Evolutionary conservation across 2,329 filamentous ascomycete species (phyloP).

Genomic region (Metarhizium sp.): DNA sequence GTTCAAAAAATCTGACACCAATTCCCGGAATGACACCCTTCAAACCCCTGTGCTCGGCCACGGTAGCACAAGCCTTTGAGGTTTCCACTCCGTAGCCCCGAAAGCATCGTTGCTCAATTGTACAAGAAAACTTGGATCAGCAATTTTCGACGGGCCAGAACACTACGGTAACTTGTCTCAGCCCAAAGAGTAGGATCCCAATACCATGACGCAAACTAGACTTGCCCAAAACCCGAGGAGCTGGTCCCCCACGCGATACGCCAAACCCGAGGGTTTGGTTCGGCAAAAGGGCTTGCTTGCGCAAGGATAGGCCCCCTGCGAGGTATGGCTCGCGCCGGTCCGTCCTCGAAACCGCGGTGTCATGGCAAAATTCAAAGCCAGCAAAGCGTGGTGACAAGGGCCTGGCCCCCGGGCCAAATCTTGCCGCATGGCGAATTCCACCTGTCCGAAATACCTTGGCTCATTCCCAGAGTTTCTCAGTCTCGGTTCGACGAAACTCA

Average conservation of each 20-base stretch:
- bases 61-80: neutral
- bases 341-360: neutral
- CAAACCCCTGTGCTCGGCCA: neutral
- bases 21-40: too few species aligned
- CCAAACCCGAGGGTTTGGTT: slow-evolving; percentile 24
- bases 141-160: neutral
- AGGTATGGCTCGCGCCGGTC: slow-evolving; percentile 1
- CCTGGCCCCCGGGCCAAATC: neutral
- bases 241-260: slow-evolving; percentile 15
- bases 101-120: neutral
- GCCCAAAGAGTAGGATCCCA: neutral
- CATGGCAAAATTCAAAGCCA: neutral
- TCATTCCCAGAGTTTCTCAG: neutral
- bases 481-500: neutral
- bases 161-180: neutral
- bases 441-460: too few species aligned
- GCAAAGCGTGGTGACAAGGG: neutral
- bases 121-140: neutral
- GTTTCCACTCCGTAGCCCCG: neutral
- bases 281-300: slow-evolving; percentile 19
- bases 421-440: neutral
- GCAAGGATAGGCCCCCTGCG: slow-evolving; percentile 15
- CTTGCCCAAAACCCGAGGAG: slow-evolving; percentile 15
- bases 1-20: too few species aligned
- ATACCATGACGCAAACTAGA: neutral